Evolutionary conservation across 352 stramenopile species (phyloP).

Genomic region (Globisporangium abappressorium): DNA sequence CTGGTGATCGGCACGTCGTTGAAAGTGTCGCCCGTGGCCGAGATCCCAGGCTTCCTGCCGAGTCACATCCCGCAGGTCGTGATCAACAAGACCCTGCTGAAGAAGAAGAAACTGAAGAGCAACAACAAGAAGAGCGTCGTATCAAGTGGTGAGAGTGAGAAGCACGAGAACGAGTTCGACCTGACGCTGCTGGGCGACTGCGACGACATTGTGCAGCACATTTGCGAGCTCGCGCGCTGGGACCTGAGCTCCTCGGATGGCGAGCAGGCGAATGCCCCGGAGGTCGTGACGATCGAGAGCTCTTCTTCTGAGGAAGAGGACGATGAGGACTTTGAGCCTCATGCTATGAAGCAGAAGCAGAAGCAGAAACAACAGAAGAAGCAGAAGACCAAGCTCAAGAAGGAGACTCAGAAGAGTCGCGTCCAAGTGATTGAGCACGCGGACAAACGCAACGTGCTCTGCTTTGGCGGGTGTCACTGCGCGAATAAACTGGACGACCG

Average conservation of each 20-base stretch:
- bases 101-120: conserved; percentile 62
- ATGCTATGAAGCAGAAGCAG: conserved; percentile 5
- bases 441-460: conserved; percentile 25
- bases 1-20: conserved; percentile 98
- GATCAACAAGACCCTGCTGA: conserved; percentile 88
- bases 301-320: neutral
- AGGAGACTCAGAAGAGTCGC: neutral
- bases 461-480: conserved; percentile 35
- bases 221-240: conserved; percentile 64
- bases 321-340: conserved; percentile 4
- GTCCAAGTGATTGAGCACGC: conserved; percentile 28
- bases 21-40: conserved; percentile 94
- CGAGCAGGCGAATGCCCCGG: neutral
- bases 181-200: conserved; percentile 79
- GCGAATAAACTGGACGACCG: conserved; percentile 16
- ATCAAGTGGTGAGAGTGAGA: conserved; percentile 16
- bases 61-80: conserved; percentile 83
- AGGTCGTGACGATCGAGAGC: conserved; percentile 4
- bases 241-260: conserved; percentile 12
- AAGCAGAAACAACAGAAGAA: conserved; percentile 15
- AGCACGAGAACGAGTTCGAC: conserved; percentile 50
- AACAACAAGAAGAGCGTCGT: conserved; percentile 35
- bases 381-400: neutral
- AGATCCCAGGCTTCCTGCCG: conserved; percentile 84
- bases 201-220: conserved; percentile 67